Base-by-base conservation (phyloP, 306 rosid species). In the Vicia sativa region DNA sequence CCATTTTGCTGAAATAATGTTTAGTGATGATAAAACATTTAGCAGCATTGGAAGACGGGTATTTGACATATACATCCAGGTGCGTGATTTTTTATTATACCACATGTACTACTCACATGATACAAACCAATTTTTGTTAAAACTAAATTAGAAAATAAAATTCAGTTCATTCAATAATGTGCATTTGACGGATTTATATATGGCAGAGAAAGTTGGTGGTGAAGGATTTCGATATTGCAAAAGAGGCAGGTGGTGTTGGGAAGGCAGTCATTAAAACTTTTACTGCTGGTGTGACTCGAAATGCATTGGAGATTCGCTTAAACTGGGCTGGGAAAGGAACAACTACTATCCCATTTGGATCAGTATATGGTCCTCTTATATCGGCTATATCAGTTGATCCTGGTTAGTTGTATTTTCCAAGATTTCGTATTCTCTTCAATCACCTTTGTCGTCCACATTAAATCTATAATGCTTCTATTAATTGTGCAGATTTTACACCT, bases 21-120 rank as follows among this genome's bases (percentile, higher is more conserved):
- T 68, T 72, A 57, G 14, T 0, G 62, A 72, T 75, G 43, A 78
- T 23, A 3, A 52, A 11, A 67, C 72, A 3, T 81, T 76, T 78
- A 0, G 37, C 6, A 81, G 87, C 66, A 76, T 77, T 9, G 91
- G 88, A 39, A 77, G 84, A 34, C 87, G 88, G 45, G 70, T 83
- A 13, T 86, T 86, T 65, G 79, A 83, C 52, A 74, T 86, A 73
- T 86, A 83, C 65, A 77, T 81, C 53, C 87, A 86, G 87, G 91
- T 86, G 8, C 50, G 12, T 52, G n/a, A 7, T 49, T 64, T 34
- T 41, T 69, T 1, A 31, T 31, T 31, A 1, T 31, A 31, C 6
- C 2, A 31, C 37, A 6, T 31, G 37, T 31, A 31, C 37, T 6
- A 5, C 1, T 4, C 37, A 31, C 6, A 31, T 31, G 8, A 31